Percentiles rank a stretch among this genome's conserved stretches.
Conservation (phyloP, 345 rosid genomes). For the Citrus glauca region DNA sequence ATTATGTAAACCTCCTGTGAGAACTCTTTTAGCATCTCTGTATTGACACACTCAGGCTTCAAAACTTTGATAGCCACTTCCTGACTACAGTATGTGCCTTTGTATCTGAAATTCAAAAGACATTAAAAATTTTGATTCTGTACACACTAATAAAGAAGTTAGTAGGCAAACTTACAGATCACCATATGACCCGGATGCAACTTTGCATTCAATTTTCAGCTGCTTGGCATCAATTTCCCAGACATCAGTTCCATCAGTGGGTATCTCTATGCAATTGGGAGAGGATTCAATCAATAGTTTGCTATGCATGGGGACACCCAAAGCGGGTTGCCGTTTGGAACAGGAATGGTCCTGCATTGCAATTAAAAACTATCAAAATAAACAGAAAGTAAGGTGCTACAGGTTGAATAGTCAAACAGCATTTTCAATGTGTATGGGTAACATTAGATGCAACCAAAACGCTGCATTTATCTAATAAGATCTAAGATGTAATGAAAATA, state of each 20-base stretch:
- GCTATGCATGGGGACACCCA: conserved; percentile 36
- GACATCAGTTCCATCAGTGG: conserved; percentile 89
- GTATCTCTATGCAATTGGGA: conserved; percentile 72
- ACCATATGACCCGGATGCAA: conserved; percentile 85
- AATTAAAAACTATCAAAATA: conserved; percentile 21
- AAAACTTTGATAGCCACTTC: conserved; percentile 93
- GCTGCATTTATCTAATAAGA: not conserved
- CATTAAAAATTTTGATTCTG: conserved; percentile 8
- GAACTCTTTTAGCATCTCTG: conserved; percentile 79
- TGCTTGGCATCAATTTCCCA: conserved; percentile 90
- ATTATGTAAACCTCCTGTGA: conserved; percentile 94
- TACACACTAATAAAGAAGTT: conserved; percentile 3
- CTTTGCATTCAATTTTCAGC: conserved; percentile 65
- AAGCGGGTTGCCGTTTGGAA: conserved; percentile 39
- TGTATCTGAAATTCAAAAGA: conserved; percentile 48
- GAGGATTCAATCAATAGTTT: conserved; percentile 36
- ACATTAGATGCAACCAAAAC: not conserved
- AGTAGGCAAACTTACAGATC: conserved; percentile 62
- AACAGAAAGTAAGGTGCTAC: conserved; percentile 13
- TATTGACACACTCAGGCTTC: conserved; percentile 74
- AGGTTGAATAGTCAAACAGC: not conserved
- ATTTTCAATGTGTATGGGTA: not conserved
- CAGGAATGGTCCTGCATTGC: conserved; percentile 56
- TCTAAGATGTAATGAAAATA: not conserved
- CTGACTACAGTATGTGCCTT: conserved; percentile 88